A percentile compares a stretch with the other conserved stretches of the same genome.
phyloP scores from a whole-genome alignment of 805 yeast genomes.

The Candida peoriensis region DNA sequence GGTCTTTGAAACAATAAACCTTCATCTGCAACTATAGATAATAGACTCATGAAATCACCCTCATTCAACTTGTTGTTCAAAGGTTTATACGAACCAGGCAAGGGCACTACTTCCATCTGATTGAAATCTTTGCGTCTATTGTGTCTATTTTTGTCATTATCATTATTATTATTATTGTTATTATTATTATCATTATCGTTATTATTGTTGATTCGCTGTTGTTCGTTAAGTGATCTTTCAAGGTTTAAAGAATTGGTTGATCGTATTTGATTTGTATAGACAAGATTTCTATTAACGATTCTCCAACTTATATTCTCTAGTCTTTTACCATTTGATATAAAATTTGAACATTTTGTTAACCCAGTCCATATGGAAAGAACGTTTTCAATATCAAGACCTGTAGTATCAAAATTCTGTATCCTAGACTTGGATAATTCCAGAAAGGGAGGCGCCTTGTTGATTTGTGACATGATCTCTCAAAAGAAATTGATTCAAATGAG shows the following conservation, averaged over 20 bases:
- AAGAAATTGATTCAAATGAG: no score
- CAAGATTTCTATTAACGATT: constrained; percentile 25
- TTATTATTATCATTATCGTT: background rate
- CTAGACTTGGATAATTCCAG: constrained; percentile 24
- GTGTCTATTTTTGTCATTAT: background rate
- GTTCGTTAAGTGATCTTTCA: no score
- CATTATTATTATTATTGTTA: background rate
- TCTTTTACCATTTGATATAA: constrained; percentile 25
- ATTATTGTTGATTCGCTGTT: no score
- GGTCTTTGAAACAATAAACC: constrained; percentile 16
- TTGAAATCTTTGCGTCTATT: no score
- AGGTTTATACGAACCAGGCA: constrained; percentile 8
- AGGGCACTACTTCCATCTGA: constrained; percentile 1
- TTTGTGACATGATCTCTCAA: constrained; percentile 16
- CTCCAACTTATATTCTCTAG: constrained; percentile 29
- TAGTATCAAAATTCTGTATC: constrained; percentile 21
- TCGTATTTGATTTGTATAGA: constrained; percentile 13
- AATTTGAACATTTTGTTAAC: constrained; percentile 25
- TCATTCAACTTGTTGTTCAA: constrained; percentile 20
- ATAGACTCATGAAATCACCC: constrained; percentile 22
- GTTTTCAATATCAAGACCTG: constrained; percentile 32
- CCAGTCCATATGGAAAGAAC: constrained; percentile 39
- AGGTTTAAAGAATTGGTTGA: constrained; percentile 6
- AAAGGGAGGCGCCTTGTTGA: constrained; percentile 26
- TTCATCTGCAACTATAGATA: constrained; percentile 24